These are phyloP conservation scores for Byssoonygena ceratinophila DNA, from an alignment of 2,329 filamentous ascomycete species.

Conservation along the genomic window DNA sequence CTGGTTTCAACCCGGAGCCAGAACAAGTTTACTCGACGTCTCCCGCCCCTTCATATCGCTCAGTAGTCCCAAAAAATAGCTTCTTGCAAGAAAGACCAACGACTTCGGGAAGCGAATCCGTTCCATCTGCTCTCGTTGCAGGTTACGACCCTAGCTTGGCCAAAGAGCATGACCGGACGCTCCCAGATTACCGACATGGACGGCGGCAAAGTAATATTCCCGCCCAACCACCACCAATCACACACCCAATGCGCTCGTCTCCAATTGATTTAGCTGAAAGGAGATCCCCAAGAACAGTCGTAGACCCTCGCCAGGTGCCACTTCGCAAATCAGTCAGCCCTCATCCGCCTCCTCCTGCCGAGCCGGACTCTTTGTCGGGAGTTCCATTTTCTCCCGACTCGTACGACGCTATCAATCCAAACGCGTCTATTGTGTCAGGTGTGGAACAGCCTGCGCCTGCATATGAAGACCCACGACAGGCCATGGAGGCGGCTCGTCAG, in stretches of 20 bases:
- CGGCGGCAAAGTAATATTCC: conserved; percentile 22
- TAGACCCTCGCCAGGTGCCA: conserved; percentile 34
- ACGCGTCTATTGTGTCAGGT: conserved; percentile 26
- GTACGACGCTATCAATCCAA: conserved; percentile 50
- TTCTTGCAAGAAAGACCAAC: conserved; percentile 22
- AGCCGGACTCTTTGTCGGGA: conserved; percentile 33
- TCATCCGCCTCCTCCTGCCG: conserved; percentile 34
- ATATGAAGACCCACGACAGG: conserved; percentile 32
- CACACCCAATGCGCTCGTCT: conserved; percentile 25
- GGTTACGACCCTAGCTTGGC: conserved; percentile 30
- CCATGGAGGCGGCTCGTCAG: conserved; percentile 31
- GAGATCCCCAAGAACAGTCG: conserved; percentile 22
- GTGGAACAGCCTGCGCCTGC: conserved; percentile 26
- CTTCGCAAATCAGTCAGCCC: conserved; percentile 52
- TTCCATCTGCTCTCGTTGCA: conserved; percentile 35
- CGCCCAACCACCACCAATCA: conserved; percentile 22
- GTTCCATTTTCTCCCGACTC: conserved; percentile 52
- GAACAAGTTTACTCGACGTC: conserved; percentile 17
- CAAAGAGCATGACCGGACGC: conserved; percentile 22
- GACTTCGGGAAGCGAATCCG: conserved; percentile 22
- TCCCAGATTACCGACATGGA: conserved; percentile 23
- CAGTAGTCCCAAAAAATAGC: conserved; percentile 17
- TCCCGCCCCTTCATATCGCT: conserved; percentile 22
- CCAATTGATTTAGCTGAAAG: conserved; percentile 23
- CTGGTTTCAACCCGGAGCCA: conserved; percentile 10